Evolutionary conservation across 2,329 filamentous ascomycete genomes (phyloP), one percentile per base, ranked within the genome.

Genomic region (Pseudogymnoascus sp.): DNA sequence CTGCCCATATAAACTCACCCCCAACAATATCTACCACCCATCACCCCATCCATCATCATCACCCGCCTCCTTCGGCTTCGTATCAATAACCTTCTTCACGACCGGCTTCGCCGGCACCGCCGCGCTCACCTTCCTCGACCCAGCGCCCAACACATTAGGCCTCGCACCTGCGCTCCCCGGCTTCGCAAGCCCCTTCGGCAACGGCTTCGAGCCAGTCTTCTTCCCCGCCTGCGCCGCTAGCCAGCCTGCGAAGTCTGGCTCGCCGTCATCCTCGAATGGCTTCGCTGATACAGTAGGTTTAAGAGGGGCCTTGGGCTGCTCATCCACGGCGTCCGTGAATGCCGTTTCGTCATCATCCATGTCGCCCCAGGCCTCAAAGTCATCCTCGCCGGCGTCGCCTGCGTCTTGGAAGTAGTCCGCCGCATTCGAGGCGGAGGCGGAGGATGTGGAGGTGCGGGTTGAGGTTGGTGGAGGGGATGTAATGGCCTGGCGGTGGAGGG

Each of bases 241-340:
- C 93, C 95, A 97, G 4, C 92, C 93, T 4, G 92, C 93, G 75
- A 99, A 97, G 74, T 97, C 95, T 0, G 93, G 93, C 74, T 99
- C 93, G 2, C 88, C 87, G 26, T 89, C 86, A 69, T 96, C 92
- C 65, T 93, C 90, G 67, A 89, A 93, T 0, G 87, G 81, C 5
- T 81, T 77, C 31, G 72, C 63, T 42, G 72, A 68, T 16, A 74
- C 70, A 60, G 59, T 66, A 14, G 64, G 59, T 3, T 61, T 67
- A 23, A 65, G 59, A 69, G 68, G 10, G 45, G 68, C 69, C 1
- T 70, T 45, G 1, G 62, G 31, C 2, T 66, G 57, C 59, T 71
- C 67, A 6, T 62, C 64, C 0, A 71, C 64, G 4, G 70, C 70
- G 68, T 71, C 73, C 75, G 76, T 73, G 80, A 81, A 36, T 75